Evolutionary conservation across 129 eudicot species (phyloP).

Genomic region (Flaveria ramosissima): DNA sequence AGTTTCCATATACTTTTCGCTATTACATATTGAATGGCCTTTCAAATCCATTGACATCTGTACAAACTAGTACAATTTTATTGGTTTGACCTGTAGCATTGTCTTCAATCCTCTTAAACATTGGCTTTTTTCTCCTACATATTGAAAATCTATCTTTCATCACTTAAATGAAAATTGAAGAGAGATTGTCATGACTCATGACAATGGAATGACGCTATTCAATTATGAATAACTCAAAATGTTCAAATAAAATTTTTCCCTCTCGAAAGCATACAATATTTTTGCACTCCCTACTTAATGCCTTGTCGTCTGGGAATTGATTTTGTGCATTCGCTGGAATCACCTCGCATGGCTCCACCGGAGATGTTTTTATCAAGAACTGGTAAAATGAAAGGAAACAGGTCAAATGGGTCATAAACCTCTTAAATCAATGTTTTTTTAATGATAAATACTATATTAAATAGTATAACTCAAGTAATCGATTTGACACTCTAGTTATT

Average conservation of each 20-base stretch:
- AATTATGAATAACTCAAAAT: too few species aligned
- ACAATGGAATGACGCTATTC: too few species aligned
- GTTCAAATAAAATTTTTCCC: background rate
- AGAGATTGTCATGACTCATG: too few species aligned
- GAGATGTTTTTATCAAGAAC: background rate
- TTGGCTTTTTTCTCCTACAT: too few species aligned
- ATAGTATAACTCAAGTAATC: background rate
- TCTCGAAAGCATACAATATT: background rate
- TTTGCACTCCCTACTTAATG: background rate
- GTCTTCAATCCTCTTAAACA: too few species aligned
- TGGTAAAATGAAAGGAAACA: background rate
- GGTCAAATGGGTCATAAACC: background rate
- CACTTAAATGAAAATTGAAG: too few species aligned
- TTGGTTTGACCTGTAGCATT: too few species aligned
- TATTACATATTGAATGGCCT: too few species aligned
- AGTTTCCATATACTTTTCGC: too few species aligned
- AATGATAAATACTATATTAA: background rate
- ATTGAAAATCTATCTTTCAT: too few species aligned
- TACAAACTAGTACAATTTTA: too few species aligned
- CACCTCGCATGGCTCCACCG: background rate
- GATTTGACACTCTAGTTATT: background rate
- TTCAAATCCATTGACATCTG: too few species aligned
- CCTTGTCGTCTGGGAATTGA: background rate
- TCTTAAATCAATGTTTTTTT: background rate
- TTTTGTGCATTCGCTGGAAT: background rate